A percentile compares a stretch with the other conserved stretches of the same genome.
These are phyloP conservation scores for Arthrocladium fulminans DNA, from an alignment of 2,329 filamentous ascomycete genomes.

Conservation along the genomic window DNA sequence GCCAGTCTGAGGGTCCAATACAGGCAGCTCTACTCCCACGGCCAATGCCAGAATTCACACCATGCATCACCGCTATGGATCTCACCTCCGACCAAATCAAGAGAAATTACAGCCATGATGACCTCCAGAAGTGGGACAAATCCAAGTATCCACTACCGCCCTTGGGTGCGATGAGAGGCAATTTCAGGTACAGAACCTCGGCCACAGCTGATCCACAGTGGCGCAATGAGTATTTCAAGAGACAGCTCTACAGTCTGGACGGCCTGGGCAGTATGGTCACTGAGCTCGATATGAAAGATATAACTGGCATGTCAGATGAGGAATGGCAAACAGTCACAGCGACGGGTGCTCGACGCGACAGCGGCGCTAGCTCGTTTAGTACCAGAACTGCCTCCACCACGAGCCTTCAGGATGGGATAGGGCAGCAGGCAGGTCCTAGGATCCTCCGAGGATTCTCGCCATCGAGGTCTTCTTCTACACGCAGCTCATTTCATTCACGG, in stretches of 20 bases:
- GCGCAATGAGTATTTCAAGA: conserved; percentile 15
- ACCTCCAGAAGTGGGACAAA: conserved; percentile 13
- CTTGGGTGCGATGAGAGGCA: conserved; percentile 18
- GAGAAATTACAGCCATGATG: conserved; percentile 17
- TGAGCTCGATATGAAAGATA: conserved; percentile 14
- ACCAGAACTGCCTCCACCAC: conserved; percentile 2
- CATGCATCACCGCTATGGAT: conserved; percentile 14
- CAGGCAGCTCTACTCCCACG: neutral
- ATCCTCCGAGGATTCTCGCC: conserved; percentile 17
- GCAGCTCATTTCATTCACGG: conserved; percentile 15
- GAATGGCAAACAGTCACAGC: conserved; percentile 14
- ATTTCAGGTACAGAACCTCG: conserved; percentile 19
- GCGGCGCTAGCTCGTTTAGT: conserved; percentile 13
- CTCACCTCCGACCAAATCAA: conserved; percentile 13
- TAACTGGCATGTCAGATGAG: conserved; percentile 13
- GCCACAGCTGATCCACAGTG: conserved; percentile 17
- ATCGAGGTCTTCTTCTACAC: conserved; percentile 14
- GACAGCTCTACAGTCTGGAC: conserved; percentile 11
- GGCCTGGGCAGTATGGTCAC: conserved; percentile 11
- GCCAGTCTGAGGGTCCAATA: conserved; percentile 11
- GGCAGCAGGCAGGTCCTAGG: conserved; percentile 20
- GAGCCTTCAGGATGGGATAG: conserved; percentile 4
- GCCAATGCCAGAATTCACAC: conserved; percentile 4
- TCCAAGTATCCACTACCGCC: conserved; percentile 14
- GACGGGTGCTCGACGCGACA: conserved; percentile 9